Evolutionary conservation across 352 stramenopile species (phyloP).

Genomic region (Halophytophthora polymorphica): DNA sequence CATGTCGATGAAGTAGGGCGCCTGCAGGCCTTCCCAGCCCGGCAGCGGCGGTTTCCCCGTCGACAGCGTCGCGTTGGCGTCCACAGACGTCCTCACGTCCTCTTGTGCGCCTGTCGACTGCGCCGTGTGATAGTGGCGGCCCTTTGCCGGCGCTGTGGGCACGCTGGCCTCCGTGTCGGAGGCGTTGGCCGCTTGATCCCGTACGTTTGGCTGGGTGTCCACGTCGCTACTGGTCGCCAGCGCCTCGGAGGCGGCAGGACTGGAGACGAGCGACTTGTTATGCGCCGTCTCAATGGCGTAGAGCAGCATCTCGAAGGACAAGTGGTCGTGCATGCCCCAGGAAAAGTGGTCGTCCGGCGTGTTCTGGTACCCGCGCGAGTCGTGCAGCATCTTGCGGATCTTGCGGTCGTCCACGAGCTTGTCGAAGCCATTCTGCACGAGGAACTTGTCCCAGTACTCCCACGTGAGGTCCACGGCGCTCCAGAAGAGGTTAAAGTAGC

Average conservation of each 20-base stretch:
- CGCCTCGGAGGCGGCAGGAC: not conserved
- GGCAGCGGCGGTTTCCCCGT: conserved; percentile 19
- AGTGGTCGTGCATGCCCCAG: conserved; percentile 68
- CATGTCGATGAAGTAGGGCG: conserved; percentile 77
- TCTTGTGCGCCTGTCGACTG: conserved; percentile 1
- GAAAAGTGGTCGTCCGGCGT: conserved; percentile 60
- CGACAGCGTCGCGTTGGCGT: conserved; percentile 7
- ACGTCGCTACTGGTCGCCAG: not conserved
- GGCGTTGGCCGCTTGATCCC: conserved; percentile 3
- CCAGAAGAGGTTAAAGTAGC: conserved; percentile 76
- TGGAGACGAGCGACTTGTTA: conserved; percentile 23
- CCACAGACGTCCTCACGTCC: conserved; percentile 1
- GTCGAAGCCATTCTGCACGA: conserved; percentile 62
- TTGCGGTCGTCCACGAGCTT: conserved; percentile 67
- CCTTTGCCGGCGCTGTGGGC: conserved; percentile 16
- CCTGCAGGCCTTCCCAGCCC: conserved; percentile 57
- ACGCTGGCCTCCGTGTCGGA: conserved; percentile 1
- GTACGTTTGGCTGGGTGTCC: not conserved
- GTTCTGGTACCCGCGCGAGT: conserved; percentile 52
- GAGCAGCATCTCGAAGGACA: conserved; percentile 73
- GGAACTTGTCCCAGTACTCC: conserved; percentile 72
- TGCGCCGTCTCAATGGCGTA: conserved; percentile 52
- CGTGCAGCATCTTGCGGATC: conserved; percentile 63
- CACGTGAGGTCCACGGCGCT: conserved; percentile 57
- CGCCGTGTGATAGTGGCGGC: conserved; percentile 20